These are phyloP conservation scores for Trichoderma cornu-damae DNA, from an alignment of 2,329 filamentous ascomycete genomes.

Conservation along the genomic window DNA sequence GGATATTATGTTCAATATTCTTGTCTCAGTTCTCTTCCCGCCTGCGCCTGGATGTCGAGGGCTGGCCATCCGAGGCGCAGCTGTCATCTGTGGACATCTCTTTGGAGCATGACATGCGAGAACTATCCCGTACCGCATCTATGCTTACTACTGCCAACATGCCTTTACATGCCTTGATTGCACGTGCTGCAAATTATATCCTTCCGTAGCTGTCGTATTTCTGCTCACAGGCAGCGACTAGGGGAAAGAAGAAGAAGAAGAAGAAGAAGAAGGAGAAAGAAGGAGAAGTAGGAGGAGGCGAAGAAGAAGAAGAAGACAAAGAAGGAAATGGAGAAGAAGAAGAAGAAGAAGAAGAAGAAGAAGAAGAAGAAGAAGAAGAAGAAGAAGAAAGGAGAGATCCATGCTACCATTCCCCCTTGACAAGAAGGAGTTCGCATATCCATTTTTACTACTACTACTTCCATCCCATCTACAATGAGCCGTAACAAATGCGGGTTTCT, in stretches of 20 bases:
- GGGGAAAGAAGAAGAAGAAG: neutral
- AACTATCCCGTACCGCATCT: neutral
- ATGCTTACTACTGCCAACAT: neutral
- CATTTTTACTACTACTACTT: neutral
- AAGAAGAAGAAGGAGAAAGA: neutral
- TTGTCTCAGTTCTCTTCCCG: slow-evolving; percentile 3
- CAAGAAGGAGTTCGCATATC: neutral
- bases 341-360: neutral
- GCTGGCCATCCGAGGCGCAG: neutral
- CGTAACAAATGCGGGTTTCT: neutral
- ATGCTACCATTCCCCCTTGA: neutral
- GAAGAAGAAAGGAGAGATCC: too few relatives aligned
- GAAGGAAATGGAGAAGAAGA: neutral
- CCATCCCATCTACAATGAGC: neutral
- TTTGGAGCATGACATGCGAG: slow-evolving; percentile 4
- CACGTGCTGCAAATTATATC: slow-evolving; percentile 3
- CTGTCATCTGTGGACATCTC: neutral
- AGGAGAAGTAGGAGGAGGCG: neutral
- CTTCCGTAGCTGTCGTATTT: neutral
- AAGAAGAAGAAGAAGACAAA: neutral
- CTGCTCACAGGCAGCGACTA: neutral
- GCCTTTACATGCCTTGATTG: too few relatives aligned
- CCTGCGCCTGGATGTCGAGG: neutral
- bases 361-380: neutral
- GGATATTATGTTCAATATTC: neutral